Percentiles rank a stretch among this genome's conserved stretches.
These are phyloP conservation scores for Aspergillus awamori DNA, from an alignment of 2,329 filamentous ascomycete species.

Conservation along the genomic window DNA sequence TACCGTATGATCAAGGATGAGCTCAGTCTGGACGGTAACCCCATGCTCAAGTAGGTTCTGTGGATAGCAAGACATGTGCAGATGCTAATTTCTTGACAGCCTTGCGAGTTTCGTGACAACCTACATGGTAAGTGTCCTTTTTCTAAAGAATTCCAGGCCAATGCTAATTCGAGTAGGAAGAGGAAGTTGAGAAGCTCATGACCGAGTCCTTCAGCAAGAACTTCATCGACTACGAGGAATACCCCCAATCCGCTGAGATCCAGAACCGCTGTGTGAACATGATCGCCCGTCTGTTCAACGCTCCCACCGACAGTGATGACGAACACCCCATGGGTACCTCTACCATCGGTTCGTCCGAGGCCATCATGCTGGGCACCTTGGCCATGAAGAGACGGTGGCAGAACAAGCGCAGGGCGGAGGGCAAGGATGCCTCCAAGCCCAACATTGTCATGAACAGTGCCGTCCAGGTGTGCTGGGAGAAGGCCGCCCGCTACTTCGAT, in stretches of 20 bases:
- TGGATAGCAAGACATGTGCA: neutral
- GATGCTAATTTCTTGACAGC: slow-evolving; percentile 48
- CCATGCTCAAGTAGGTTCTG: slow-evolving; percentile 64
- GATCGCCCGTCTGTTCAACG: slow-evolving; percentile 88
- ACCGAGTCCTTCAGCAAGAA: slow-evolving; percentile 89
- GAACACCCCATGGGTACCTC: slow-evolving; percentile 79
- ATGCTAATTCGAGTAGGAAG: slow-evolving; percentile 62
- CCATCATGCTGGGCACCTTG: slow-evolving; percentile 58
- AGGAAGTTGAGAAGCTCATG: slow-evolving; percentile 96
- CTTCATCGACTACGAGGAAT: slow-evolving; percentile 89
- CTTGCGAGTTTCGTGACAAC: slow-evolving; percentile 93
- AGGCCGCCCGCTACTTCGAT: slow-evolving; percentile 86
- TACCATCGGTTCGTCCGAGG: slow-evolving; percentile 84
- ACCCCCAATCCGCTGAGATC: slow-evolving; percentile 78
- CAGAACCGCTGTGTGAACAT: slow-evolving; percentile 91
- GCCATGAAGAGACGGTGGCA: slow-evolving; percentile 97
- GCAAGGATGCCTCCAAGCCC: slow-evolving; percentile 76
- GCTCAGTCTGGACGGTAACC: slow-evolving; percentile 85
- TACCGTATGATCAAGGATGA: slow-evolving; percentile 98
- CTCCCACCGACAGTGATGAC: slow-evolving; percentile 60
- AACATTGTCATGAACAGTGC: slow-evolving; percentile 97
- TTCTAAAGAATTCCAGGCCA: neutral
- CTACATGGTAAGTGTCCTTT: slow-evolving; percentile 71
- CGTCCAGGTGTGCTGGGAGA: slow-evolving; percentile 97
- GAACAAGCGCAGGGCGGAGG: slow-evolving; percentile 79